Base-by-base conservation (phyloP, 2,329 filamentous ascomycete genomes). In the Venturia aucupariae region DNA sequence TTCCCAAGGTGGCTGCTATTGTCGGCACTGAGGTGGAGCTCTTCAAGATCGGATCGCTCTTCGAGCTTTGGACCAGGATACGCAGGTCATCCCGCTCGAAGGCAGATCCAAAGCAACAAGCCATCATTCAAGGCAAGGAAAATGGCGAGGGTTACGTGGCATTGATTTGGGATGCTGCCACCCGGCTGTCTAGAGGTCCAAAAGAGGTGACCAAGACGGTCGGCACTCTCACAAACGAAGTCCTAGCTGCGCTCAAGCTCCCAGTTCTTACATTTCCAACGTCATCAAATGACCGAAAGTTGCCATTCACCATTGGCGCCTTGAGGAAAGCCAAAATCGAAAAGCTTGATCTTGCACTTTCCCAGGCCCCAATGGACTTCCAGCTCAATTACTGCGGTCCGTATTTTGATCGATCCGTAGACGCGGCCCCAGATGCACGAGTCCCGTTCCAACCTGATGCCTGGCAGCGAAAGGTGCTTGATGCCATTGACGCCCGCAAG, bases 391-490 rank as follows among this genome's bases (percentile, higher is more conserved):
- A 89, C 70, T 88, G 84, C 60, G 89, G 88, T 0, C 88, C 89
- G 0, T 91, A 89, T 70, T 81, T 92, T 73, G 88, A 92, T 69
- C 80, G 89, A n/a, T 86, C 82, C 68, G 88, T 91, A 69, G 86
- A 89, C 69, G 86, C 88, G 0, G 78, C 78, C 15, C 81, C 84
- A 0, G 90, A 92, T 71, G 67, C 78, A n/a, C 83, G 90, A 66
- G 88, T 90, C 0, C 80, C 81, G 1, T 93, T 93, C 71, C 76
- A 86, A 4, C 89, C 90, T 1, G 89, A 93, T 76, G 83, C 82
- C 3, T 93, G 89, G 90, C 89, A 93, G 74, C 78, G 87, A 64
- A 79, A 84, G 44, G 89, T 92, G 0, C 79, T 93, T 0, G 87
- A 93, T 67, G 83, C 84, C 46, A 86, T 92, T 44, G 89, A 93